Base-by-base conservation (phyloP, 352 stramenopile genomes). In the Phytopythium boreale region DNA sequence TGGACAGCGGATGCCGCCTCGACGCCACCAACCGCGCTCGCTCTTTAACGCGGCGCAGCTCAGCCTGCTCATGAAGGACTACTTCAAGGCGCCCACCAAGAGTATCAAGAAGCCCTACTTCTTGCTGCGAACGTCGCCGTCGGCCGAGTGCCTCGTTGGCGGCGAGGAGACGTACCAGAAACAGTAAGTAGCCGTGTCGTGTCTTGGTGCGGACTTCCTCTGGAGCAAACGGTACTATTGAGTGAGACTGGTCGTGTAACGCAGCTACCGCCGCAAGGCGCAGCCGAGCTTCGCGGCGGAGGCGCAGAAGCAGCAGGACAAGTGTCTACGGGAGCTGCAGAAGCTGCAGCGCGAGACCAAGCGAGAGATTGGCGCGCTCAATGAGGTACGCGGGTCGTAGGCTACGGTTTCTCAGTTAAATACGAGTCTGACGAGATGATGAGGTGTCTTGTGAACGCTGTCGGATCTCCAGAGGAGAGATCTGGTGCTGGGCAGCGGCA, bases 91-190 rank as follows among this genome's bases (percentile, higher is more conserved):
- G 1, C 77, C 82, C 39, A 82, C 59, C 34, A 84, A 80, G 62
- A 86, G 72, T 57, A 62, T 80, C 9, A 90, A 89, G 69, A 90
- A 89, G 57, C 76, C 74, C 27, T 88, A 78, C 63, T 90, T 84
- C 50, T 62, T 96, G 26, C 62, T 89, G 37, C 87, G 88, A 22
- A 96, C 88, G 31, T 90, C 82, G 8, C 88, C 88, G 3, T 65
- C 85, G 5, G 69, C 77, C 17, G 74, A 85, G 34, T 96, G 87
- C 62, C 65, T 77, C 12, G 87, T 92, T 14, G 87, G 88, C 9
- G 88, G 88, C 10, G 81, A 92, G 55, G 88, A 90, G 43, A 96
- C 87, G n/a, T 94, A 82, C 58, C 78, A 83, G 68, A 88, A 87
- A 64, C 77, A 75, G 82, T 93, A 77, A 39, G 77, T 31, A 20